Evolutionary conservation across 2,329 filamentous ascomycete genomes (phyloP), one percentile per base, ranked within the genome.

Genomic region (Endothia cerciana): DNA sequence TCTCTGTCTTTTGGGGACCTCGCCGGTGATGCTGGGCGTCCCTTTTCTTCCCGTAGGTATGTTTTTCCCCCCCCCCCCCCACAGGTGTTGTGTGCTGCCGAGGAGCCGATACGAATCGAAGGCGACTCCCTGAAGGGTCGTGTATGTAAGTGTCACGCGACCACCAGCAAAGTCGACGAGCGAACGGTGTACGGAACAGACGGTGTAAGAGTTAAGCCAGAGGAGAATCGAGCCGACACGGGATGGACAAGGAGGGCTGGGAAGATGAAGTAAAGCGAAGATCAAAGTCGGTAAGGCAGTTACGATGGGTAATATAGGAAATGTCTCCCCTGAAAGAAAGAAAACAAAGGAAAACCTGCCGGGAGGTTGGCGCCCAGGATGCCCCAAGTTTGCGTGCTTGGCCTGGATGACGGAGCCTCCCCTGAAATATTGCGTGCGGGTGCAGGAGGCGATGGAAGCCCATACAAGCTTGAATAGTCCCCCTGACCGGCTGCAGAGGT

Each of bases 91-190:
- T 5, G 22, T 28, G 25, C 22, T n/a, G 38, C 25, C 30, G 28
- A 47, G 8, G 33, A 36, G 25, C n/a, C 19, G 36, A 40, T 58
- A 22, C 47, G 47, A 51, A 25, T 51, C 22, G 47, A 13, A 25
- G 47, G 15, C 3, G 58, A 40, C 28, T 38, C 47, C 25, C 28
- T 25, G 11, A 7, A 56, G 60, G 60, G 38, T 36, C 49, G 38
- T 56, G 25, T 63, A 36, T 55, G 49, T 60, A 38, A 60, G 57
- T 60, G 58, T 64, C 62, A 64, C 62, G 56, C 62, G 62, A 64
- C 45, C 41, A 60, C 25, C 11, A 10, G 15, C 33, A 33, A n/a
- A n/a, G 22, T 28, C 17, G 41, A 58, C 17, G 47, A 41, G 6
- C 6, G 30, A 25, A 17, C 25, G 25, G 47, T 51, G 47, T 22